These are phyloP conservation scores for Trapa incisa DNA, from an alignment of 345 rosid species.

Conservation along the genomic window DNA sequence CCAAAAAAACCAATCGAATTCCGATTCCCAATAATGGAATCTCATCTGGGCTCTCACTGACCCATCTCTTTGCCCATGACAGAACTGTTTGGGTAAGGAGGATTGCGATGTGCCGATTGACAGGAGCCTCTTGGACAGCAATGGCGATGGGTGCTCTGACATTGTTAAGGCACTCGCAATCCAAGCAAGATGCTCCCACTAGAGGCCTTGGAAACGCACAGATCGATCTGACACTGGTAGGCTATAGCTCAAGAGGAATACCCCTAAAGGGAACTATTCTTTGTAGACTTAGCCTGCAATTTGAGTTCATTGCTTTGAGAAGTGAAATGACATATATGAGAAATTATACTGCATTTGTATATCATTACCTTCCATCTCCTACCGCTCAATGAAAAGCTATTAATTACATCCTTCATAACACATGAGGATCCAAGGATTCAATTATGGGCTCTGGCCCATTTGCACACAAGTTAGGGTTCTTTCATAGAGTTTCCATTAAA, in stretches of 20 bases:
- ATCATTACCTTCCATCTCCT: too few relatives aligned
- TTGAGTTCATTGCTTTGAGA: not conserved
- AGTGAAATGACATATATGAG: not conserved
- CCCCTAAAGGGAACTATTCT: not conserved
- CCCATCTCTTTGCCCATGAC: slow-evolving; percentile 7
- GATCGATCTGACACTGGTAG: not conserved
- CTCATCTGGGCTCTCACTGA: not conserved
- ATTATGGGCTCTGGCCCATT: too few relatives aligned
- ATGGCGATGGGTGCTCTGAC: slow-evolving; percentile 18
- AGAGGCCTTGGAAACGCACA: not conserved
- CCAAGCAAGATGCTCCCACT: slow-evolving; percentile 46
- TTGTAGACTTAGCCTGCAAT: not conserved
- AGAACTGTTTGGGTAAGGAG: slow-evolving; percentile 22
- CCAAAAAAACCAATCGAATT: not conserved
- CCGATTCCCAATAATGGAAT: not conserved
- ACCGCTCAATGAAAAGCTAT: too few relatives aligned
- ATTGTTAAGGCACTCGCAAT: slow-evolving; percentile 45
- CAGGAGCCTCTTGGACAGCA: slow-evolving; percentile 11
- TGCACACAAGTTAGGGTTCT: too few relatives aligned
- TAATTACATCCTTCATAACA: too few relatives aligned
- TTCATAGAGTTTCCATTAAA: too few relatives aligned
- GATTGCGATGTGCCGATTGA: slow-evolving; percentile 22
- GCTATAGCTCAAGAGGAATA: not conserved
- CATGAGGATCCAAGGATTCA: too few relatives aligned
- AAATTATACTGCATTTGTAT: too few relatives aligned